Percentiles rank a stretch among this genome's conserved stretches.
phyloP scores from a whole-genome alignment of 306 rosid species.

The Spatholobus suberectus region DNA sequence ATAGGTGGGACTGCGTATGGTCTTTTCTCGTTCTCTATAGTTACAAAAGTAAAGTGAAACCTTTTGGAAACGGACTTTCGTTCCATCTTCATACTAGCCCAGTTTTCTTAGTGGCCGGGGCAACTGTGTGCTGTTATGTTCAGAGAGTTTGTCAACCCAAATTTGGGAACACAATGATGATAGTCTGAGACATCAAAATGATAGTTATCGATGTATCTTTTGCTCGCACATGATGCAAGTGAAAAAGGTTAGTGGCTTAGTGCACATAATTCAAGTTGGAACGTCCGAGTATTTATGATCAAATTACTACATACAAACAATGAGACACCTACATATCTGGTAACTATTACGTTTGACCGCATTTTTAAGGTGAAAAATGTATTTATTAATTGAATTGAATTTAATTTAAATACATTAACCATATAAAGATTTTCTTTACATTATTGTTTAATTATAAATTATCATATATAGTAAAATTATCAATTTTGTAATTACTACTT shows the following conservation, averaged over 20 bases:
- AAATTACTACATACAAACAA: neutral
- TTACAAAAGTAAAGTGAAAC: slow-evolving; percentile 7
- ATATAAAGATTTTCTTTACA: neutral
- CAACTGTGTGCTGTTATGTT: slow-evolving; percentile 18
- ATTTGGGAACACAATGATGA: slow-evolving; percentile 41
- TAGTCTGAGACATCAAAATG: neutral
- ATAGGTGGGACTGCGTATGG: neutral
- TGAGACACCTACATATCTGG: neutral
- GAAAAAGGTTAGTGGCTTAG: slow-evolving; percentile 17
- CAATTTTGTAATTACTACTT: too few relatives aligned
- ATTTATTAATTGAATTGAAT: neutral
- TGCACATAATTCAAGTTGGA: slow-evolving; percentile 11
- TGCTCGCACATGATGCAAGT: slow-evolving; percentile 37
- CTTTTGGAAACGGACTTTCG: slow-evolving; percentile 15
- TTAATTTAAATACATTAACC: neutral
- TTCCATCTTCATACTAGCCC: slow-evolving; percentile 4
- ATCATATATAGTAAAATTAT: neutral
- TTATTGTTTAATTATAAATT: neutral
- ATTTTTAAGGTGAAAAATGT: neutral
- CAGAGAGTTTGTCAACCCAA: slow-evolving; percentile 28
- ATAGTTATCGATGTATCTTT: slow-evolving; percentile 5
- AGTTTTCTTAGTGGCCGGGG: slow-evolving; percentile 14
- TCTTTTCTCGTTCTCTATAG: neutral
- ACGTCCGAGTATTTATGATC: neutral
- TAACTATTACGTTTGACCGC: neutral